Conservation (phyloP, 139 green algal genomes). For the Micractinium sp. region DNA sequence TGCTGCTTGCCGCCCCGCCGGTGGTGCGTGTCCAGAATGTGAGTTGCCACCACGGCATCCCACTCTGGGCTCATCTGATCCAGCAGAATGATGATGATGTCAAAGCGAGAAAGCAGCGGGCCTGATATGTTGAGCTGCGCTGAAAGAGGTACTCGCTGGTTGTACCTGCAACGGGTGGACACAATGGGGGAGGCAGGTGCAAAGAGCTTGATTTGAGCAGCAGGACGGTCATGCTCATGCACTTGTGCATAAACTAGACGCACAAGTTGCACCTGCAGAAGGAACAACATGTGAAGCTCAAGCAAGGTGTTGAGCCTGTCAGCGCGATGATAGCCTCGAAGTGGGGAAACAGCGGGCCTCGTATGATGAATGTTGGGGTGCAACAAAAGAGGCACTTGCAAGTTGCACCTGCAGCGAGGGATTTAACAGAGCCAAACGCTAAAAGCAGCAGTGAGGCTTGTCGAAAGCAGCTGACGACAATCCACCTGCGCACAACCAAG, state of each 20-base stretch:
- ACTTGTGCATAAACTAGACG: too few relatives aligned
- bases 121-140: conserved; percentile 48
- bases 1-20: conserved; percentile 3
- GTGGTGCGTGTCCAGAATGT: conserved; percentile 75
- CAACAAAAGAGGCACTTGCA: too few relatives aligned
- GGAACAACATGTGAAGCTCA: too few relatives aligned
- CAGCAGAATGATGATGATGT: conserved; percentile 85
- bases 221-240: too few relatives aligned
- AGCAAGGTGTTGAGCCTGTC: too few relatives aligned
- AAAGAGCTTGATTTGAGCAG: neutral
- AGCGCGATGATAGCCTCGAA: neutral
- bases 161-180: conserved; percentile 91
- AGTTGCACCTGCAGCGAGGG: too few relatives aligned
- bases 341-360: neutral
- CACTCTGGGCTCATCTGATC: conserved; percentile 60
- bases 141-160: conserved; percentile 42
- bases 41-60: conserved; percentile 73
- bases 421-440: too few relatives aligned
- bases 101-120: conserved; percentile 87
- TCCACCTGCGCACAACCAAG: too few relatives aligned
- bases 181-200: conserved; percentile 92
- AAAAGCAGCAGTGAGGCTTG: neutral
- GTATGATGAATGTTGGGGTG: too few relatives aligned
- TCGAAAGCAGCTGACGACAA: too few relatives aligned
- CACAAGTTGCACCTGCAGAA: neutral